A percentile compares a stretch with the other conserved stretches of the same genome.
These are phyloP conservation scores for Suhomyces sp. DNA, from an alignment of 805 yeast species.

Conservation along the genomic window DNA sequence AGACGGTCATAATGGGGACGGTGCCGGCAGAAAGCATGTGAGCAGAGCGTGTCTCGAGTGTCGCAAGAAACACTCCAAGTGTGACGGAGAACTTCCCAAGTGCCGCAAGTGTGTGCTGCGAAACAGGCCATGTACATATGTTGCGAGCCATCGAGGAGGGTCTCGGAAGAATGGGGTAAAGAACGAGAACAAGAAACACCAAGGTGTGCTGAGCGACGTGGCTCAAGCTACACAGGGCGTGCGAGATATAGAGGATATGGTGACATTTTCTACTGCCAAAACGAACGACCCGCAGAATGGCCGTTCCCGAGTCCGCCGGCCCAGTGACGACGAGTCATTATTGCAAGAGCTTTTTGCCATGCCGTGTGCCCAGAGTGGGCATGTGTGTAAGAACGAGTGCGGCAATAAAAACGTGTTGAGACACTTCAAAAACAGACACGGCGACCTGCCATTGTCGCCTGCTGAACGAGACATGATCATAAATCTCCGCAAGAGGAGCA, in stretches of 20 bases:
- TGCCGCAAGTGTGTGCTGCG: constrained; percentile 42
- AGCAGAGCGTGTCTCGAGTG: constrained; percentile 48
- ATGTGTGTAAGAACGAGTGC: constrained; percentile 2
- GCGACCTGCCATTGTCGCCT: not conserved
- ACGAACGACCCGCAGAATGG: constrained; percentile 3
- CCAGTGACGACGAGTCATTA: not conserved
- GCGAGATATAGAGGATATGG: constrained; percentile 16
- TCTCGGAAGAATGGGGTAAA: constrained; percentile 47
- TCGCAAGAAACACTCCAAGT: constrained; percentile 48
- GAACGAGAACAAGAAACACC: constrained; percentile 11
- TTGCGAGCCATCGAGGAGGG: constrained; percentile 53
- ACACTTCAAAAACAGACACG: constrained; percentile 1
- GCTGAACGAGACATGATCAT: constrained; percentile 2
- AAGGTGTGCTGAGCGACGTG: not conserved
- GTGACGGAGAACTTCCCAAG: constrained; percentile 47
- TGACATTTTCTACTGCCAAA: not conserved
- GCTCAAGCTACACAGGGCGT: not conserved
- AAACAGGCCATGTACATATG: constrained; percentile 43
- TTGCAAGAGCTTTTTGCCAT: constrained; percentile 1
- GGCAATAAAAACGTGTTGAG: constrained; percentile 1
- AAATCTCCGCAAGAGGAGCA: constrained; percentile 5
- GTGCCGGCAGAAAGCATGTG: constrained; percentile 8
- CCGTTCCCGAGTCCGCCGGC: not conserved
- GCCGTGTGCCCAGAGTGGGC: constrained; percentile 5
- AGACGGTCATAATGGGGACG: not conserved